These are phyloP conservation scores for Inga oerstediana DNA, from an alignment of 306 rosid species.

Conservation along the genomic window DNA sequence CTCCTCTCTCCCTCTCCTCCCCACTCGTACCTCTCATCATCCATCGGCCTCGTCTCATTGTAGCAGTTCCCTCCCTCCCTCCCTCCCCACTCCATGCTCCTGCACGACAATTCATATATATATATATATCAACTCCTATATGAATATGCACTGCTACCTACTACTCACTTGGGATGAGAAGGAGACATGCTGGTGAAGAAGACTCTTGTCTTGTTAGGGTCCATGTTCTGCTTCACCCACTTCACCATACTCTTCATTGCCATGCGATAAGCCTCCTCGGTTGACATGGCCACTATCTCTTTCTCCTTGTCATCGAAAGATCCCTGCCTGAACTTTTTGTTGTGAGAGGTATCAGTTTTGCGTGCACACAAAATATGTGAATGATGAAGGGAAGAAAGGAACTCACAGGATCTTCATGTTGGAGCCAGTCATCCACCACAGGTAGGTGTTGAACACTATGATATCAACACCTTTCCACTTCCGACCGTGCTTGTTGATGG, in stretches of 20 bases:
- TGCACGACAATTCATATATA: slow-evolving; percentile 29
- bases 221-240: slow-evolving; percentile 87
- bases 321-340: slow-evolving; percentile 58
- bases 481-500: slow-evolving; percentile 82
- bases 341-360: neutral
- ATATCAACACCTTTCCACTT: slow-evolving; percentile 90
- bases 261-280: slow-evolving; percentile 91
- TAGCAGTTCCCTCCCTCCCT: slow-evolving; percentile 70
- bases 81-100: slow-evolving; percentile 91
- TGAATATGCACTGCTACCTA: no score
- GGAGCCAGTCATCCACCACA: slow-evolving; percentile 97
- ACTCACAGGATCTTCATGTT: slow-evolving; percentile 78
- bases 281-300: slow-evolving; percentile 67
- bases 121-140: neutral
- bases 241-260: slow-evolving; percentile 91
- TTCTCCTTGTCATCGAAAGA: slow-evolving; percentile 81
- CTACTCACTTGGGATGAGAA: slow-evolving; percentile 72
- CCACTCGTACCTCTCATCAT: slow-evolving; percentile 65
- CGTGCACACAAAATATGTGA: neutral
- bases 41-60: slow-evolving; percentile 76
- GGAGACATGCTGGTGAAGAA: slow-evolving; percentile 99
- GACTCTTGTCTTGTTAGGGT: slow-evolving; percentile 84
- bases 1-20: slow-evolving; percentile 78
- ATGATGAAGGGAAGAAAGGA: neutral
- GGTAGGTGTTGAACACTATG: slow-evolving; percentile 83